These are phyloP conservation scores for Podospora fimiseda DNA, from an alignment of 495 filamentous ascomycete species.

Conservation along the genomic window DNA sequence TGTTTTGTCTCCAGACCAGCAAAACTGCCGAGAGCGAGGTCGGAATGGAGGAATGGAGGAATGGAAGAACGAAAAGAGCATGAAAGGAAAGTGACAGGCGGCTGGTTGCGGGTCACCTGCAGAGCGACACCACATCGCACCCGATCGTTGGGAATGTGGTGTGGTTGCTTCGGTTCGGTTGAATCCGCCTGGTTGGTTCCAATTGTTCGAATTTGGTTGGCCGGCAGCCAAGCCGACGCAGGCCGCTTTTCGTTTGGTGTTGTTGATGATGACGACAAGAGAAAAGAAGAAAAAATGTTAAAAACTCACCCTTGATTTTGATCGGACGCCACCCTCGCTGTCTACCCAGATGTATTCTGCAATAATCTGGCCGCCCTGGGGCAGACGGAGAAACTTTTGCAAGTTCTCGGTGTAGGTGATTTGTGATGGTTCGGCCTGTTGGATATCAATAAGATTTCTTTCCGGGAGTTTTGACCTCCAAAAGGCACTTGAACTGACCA, in stretches of 20 bases:
- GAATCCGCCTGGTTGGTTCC: no score
- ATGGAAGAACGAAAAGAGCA: neutral
- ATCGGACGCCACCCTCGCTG: conserved; percentile 64
- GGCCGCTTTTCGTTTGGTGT: neutral
- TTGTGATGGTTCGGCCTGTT: conserved; percentile 7
- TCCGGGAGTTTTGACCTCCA: no score
- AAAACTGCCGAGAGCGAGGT: conserved; percentile 6
- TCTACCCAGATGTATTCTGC: conserved; percentile 98
- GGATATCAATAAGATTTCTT: no score
- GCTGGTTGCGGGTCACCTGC: neutral
- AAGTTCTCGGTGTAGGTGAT: conserved; percentile 36
- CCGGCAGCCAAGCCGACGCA: neutral
- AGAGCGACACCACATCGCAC: neutral
- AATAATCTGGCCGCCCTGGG: conserved; percentile 72
- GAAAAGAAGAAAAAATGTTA: conserved; percentile 9
- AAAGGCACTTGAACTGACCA: no score
- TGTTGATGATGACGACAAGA: conserved; percentile 13
- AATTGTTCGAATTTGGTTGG: neutral
- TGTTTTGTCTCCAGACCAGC: no score
- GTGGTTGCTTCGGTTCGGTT: neutral
- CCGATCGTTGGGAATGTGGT: neutral
- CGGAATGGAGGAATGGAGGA: neutral
- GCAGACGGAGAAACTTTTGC: conserved; percentile 80
- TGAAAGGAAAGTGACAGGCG: neutral
- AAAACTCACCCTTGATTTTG: conserved; percentile 81